Evolutionary conservation across 257 asterid species (phyloP).

Genomic region (Sherardia arvensis): DNA sequence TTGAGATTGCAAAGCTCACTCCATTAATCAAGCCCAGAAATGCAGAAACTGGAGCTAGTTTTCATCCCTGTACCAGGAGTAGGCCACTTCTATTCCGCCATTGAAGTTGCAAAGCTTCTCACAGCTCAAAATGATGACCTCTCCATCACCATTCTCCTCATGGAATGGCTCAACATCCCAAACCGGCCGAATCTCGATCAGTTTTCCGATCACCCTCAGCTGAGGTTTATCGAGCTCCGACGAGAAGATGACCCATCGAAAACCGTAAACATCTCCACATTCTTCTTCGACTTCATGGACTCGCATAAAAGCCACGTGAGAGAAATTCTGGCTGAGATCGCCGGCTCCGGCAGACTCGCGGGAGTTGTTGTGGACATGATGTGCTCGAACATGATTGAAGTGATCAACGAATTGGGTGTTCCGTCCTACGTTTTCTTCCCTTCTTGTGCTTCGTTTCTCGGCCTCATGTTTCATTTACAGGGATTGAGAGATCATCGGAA

Average conservation of each 20-base stretch:
- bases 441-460: not conserved
- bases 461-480: not conserved
- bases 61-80: conserved; percentile 12
- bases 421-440: not conserved
- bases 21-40: not conserved
- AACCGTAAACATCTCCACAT: not conserved
- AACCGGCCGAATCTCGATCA: not conserved
- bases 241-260: not conserved
- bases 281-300: not conserved
- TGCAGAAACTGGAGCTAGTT: conserved; percentile 7
- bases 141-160: conserved; percentile 11
- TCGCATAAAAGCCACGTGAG: not conserved
- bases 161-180: conserved; percentile 3
- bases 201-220: not conserved
- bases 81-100: not conserved
- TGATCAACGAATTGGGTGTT: not conserved
- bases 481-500: not conserved
- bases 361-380: not conserved
- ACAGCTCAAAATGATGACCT: conserved; percentile 11
- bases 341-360: not conserved
- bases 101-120: conserved; percentile 14
- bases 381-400: not conserved
- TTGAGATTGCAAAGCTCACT: too few relatives aligned
- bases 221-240: not conserved
- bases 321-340: not conserved